Evolutionary conservation across 257 asterid species (phyloP).

Genomic region (Cinchona pubescens): DNA sequence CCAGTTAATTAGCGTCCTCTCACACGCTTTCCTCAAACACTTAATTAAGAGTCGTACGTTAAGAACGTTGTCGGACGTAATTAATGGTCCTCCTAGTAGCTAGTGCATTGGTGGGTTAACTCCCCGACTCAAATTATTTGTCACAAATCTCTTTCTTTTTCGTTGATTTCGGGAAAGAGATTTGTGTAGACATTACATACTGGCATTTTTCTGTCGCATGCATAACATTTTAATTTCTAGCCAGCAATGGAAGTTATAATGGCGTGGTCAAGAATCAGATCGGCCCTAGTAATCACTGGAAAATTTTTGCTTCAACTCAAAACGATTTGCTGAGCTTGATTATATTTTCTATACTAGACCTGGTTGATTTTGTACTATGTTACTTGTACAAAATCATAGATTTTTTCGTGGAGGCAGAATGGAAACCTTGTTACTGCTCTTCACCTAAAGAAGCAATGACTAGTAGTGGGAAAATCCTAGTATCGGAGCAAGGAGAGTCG

Average conservation of each 20-base stretch:
- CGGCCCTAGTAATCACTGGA: slow-evolving; percentile 31
- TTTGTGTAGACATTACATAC: too few relatives aligned
- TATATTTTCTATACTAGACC: slow-evolving; percentile 51
- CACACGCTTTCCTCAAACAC: slow-evolving; percentile 24
- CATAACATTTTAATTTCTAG: too few relatives aligned
- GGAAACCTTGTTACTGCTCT: slow-evolving; percentile 86
- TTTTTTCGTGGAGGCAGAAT: slow-evolving; percentile 67
- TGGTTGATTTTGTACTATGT: slow-evolving; percentile 61
- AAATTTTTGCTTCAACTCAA: too few relatives aligned
- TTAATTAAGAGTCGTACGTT: not conserved
- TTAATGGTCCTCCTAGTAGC: too few relatives aligned
- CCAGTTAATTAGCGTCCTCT: not conserved
- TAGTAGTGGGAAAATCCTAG: slow-evolving; percentile 53
- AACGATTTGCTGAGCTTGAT: slow-evolving; percentile 56
- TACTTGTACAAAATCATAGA: slow-evolving; percentile 56
- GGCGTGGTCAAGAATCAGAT: slow-evolving; percentile 24
- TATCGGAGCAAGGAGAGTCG: slow-evolving; percentile 68
- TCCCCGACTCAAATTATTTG: too few relatives aligned
- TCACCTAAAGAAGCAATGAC: slow-evolving; percentile 47
- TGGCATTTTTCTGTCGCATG: too few relatives aligned
- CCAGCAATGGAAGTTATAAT: slow-evolving; percentile 19
- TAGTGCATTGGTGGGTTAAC: too few relatives aligned
- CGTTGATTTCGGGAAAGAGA: too few relatives aligned
- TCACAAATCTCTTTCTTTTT: too few relatives aligned
- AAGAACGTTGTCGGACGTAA: too few relatives aligned